Evolutionary conservation across 441 rosid species (phyloP).

Genomic region (Brassica hybrid): DNA sequence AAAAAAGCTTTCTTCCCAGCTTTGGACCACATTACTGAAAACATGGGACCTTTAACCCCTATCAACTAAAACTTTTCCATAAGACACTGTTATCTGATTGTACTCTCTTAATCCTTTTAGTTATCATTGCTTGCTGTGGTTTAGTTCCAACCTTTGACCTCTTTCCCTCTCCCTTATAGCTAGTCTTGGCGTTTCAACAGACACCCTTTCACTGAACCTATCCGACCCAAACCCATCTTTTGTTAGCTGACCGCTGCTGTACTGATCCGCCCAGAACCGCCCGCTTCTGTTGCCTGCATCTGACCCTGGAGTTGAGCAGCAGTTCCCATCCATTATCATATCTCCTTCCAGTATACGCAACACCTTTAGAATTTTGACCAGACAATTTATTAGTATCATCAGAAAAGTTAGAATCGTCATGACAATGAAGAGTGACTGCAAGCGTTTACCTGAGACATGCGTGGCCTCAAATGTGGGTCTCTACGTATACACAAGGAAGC

Average conservation of each 20-base stretch:
- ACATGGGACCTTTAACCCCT: slow-evolving; percentile 20
- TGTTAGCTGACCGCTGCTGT: slow-evolving; percentile 54
- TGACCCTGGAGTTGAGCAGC: slow-evolving; percentile 68
- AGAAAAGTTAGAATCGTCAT: slow-evolving; percentile 2
- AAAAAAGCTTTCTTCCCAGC: slow-evolving; percentile 26
- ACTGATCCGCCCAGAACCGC: slow-evolving; percentile 69
- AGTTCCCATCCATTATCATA: slow-evolving; percentile 69
- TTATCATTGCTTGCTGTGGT: slow-evolving; percentile 26
- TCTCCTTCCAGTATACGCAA: slow-evolving; percentile 95
- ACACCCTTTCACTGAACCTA: slow-evolving; percentile 66
- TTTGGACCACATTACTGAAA: slow-evolving; percentile 33
- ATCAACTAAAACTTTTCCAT: slow-evolving; percentile 11
- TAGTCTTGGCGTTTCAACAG: slow-evolving; percentile 50
- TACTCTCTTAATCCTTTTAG: slow-evolving; percentile 20
- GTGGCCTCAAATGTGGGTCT: slow-evolving; percentile 91
- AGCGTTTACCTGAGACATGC: slow-evolving; percentile 85
- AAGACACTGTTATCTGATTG: slow-evolving; percentile 3
- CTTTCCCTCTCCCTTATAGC: slow-evolving; percentile 51
- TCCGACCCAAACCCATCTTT: slow-evolving; percentile 55
- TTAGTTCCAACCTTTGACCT: slow-evolving; percentile 46
- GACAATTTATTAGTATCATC: slow-evolving; percentile 12
- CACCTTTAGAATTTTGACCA: slow-evolving; percentile 54
- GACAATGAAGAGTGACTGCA: background rate
- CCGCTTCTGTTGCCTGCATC: slow-evolving; percentile 86
- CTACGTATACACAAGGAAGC: slow-evolving; percentile 89